A percentile compares a stretch with the other conserved stretches of the same genome.
phyloP scores from a whole-genome alignment of 2,329 filamentous ascomycete species.

The Botryosphaeria agaves region DNA sequence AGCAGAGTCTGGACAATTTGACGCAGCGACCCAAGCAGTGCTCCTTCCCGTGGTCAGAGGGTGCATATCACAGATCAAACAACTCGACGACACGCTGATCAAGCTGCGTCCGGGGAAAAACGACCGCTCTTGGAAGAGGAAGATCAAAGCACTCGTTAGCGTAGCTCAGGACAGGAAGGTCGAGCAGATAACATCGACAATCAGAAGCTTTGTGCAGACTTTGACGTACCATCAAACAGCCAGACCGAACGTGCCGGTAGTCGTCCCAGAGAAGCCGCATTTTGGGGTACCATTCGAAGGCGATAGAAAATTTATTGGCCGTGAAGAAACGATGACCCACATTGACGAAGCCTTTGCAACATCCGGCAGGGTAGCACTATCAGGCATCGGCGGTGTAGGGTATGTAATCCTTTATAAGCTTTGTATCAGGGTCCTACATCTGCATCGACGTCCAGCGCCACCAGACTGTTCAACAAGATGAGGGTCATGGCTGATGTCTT shows the following conservation, averaged over 20 bases:
- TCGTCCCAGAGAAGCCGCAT: neutral
- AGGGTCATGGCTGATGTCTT: no score
- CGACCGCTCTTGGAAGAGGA: neutral
- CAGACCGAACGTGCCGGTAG: neutral
- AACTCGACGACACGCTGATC: neutral
- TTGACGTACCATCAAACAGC: conserved; percentile 2
- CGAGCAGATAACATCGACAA: neutral
- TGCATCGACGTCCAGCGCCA: no score
- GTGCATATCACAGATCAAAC: conserved; percentile 1
- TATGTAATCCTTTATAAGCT: no score
- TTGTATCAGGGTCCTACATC: no score
- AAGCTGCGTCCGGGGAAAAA: neutral
- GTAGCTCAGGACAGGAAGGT: neutral
- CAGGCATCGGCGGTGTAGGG: neutral
- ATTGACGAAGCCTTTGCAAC: neutral
- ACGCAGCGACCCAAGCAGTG: conserved; percentile 1
- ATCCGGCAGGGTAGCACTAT: neutral
- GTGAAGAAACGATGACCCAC: neutral
- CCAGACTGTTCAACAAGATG: no score
- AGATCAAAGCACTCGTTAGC: neutral
- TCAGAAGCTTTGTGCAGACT: neutral
- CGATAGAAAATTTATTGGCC: neutral
- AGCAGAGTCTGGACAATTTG: conserved; percentile 1
- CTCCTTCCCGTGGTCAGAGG: conserved; percentile 3
- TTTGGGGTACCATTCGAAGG: neutral